Percentiles rank a stretch among this genome's conserved stretches.
phyloP scores from a whole-genome alignment of 306 rosid species.

The Dalbergia cochinchinensis region DNA sequence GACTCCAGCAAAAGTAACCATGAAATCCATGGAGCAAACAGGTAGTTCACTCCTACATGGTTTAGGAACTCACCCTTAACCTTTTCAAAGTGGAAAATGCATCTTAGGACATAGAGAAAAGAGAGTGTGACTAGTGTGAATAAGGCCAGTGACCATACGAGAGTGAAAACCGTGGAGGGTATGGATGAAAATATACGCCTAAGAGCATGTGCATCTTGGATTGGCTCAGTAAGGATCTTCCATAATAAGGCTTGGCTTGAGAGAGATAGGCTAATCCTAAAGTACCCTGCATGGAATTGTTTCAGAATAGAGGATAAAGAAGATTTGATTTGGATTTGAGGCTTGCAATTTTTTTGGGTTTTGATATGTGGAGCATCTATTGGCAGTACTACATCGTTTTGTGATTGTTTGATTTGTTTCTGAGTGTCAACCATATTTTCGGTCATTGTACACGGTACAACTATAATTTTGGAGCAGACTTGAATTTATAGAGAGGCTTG shows the following conservation, averaged over 20 bases:
- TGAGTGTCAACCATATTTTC: slow-evolving; percentile 32
- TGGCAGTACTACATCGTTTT: slow-evolving; percentile 26
- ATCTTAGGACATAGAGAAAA: slow-evolving; percentile 56
- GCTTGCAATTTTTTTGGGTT: slow-evolving; percentile 28
- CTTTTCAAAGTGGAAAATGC: slow-evolving; percentile 52
- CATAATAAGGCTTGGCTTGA: slow-evolving; percentile 64
- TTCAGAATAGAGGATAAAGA: slow-evolving; percentile 38
- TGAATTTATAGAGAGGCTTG: slow-evolving; percentile 42
- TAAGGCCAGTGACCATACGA: slow-evolving; percentile 57
- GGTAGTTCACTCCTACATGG: slow-evolving; percentile 60
- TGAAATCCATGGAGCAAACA: slow-evolving; percentile 67
- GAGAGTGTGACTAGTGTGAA: slow-evolving; percentile 52
- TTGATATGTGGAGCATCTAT: slow-evolving; percentile 20
- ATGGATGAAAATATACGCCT: slow-evolving; percentile 48
- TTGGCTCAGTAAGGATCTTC: slow-evolving; percentile 53
- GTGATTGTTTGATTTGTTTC: slow-evolving; percentile 24
- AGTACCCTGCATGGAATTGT: slow-evolving; percentile 68
- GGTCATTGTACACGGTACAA: neutral
- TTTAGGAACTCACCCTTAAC: slow-evolving; percentile 60
- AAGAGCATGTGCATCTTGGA: slow-evolving; percentile 46
- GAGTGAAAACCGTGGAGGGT: slow-evolving; percentile 52
- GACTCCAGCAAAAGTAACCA: slow-evolving; percentile 63
- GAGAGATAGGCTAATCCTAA: slow-evolving; percentile 61
- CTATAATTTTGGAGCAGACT: neutral
- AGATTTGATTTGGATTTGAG: slow-evolving; percentile 35